phyloP scores from a whole-genome alignment of 495 filamentous ascomycete genomes.

The Penicillium lagena region DNA sequence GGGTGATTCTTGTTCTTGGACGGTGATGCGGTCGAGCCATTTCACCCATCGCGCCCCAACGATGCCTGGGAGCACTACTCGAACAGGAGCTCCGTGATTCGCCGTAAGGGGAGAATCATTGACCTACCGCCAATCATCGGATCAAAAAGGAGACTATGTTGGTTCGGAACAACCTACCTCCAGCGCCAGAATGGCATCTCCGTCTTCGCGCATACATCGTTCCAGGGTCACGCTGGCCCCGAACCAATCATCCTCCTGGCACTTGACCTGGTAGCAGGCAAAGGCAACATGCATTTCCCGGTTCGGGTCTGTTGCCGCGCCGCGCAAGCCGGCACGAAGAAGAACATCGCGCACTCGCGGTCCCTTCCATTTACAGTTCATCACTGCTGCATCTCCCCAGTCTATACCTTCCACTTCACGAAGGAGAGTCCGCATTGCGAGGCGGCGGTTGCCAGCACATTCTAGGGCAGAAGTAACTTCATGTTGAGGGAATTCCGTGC shows the following conservation, averaged over 20 bases:
- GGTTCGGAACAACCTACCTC: slow-evolving; percentile 24
- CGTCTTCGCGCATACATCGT: slow-evolving; percentile 38
- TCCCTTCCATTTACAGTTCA: slow-evolving; percentile 56
- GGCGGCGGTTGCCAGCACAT: slow-evolving; percentile 59
- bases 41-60: slow-evolving; percentile 59
- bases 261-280: slow-evolving; percentile 41
- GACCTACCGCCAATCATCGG: slow-evolving; percentile 29
- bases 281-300: slow-evolving; percentile 45
- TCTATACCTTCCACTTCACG: slow-evolving; percentile 58
- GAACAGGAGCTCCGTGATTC: slow-evolving; percentile 55
- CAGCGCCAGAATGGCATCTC: slow-evolving; percentile 49
- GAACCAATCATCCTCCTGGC: slow-evolving; percentile 52
- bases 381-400: slow-evolving; percentile 58
- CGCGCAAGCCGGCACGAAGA: slow-evolving; percentile 20
- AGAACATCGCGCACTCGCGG: slow-evolving; percentile 51
- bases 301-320: neutral
- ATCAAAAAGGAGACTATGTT: neutral
- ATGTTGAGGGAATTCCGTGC: slow-evolving; percentile 43
- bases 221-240: slow-evolving; percentile 45
- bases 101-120: slow-evolving; percentile 49
- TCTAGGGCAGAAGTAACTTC: slow-evolving; percentile 50
- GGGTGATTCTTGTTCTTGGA: slow-evolving; percentile 49
- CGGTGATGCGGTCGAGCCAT: slow-evolving; percentile 55
- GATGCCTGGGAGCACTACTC: slow-evolving; percentile 55
- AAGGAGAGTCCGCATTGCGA: slow-evolving; percentile 56